Evolutionary conservation across 2,329 filamentous ascomycete genomes (phyloP).

Genomic region (Penicillium sp.): DNA sequence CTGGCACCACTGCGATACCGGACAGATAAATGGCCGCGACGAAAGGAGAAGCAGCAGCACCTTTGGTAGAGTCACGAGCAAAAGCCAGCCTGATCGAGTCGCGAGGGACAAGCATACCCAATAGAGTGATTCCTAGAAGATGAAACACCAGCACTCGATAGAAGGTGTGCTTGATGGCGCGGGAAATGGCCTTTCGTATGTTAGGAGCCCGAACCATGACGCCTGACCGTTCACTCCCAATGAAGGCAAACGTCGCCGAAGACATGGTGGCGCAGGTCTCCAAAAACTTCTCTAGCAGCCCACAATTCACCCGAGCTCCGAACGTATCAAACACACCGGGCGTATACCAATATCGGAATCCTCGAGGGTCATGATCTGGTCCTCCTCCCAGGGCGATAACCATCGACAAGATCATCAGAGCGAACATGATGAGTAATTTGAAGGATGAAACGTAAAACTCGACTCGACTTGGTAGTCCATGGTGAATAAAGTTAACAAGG

Average conservation of each 20-base stretch:
- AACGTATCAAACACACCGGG: conserved; percentile 57
- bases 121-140: conserved; percentile 67
- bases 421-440: conserved; percentile 66
- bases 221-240: conserved; percentile 73
- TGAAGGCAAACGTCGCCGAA: conserved; percentile 74
- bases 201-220: conserved; percentile 76
- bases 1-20: conserved; percentile 61
- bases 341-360: conserved; percentile 64
- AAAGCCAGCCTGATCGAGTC: conserved; percentile 59
- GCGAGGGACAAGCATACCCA: conserved; percentile 76
- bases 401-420: conserved; percentile 63
- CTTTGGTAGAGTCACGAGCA: conserved; percentile 38
- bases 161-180: conserved; percentile 75
- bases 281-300: conserved; percentile 52
- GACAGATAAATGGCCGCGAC: conserved; percentile 68
- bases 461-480: conserved; percentile 66
- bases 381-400: conserved; percentile 66
- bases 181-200: conserved; percentile 70
- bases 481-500: conserved; percentile 65
- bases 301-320: conserved; percentile 30
- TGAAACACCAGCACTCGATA: conserved; percentile 81
- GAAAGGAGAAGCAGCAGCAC: conserved; percentile 66
- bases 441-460: conserved; percentile 58
- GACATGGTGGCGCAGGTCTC: conserved; percentile 69
- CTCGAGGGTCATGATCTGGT: conserved; percentile 58